Conservation (phyloP, 148 eudicot species). For the Nepenthes gracilis region DNA sequence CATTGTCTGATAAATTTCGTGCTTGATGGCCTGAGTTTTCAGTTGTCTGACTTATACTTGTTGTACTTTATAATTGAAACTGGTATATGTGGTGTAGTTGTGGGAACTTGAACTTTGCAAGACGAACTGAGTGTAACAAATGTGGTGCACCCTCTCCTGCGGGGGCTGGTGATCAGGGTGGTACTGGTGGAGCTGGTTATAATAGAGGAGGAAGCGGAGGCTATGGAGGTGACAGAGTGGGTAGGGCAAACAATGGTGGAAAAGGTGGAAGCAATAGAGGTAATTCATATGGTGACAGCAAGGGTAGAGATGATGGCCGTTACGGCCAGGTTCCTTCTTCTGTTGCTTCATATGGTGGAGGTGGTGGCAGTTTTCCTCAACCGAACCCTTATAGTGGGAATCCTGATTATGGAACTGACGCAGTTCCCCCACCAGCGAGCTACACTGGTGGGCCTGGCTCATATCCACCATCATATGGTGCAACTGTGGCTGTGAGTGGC, state of each 20-base stretch:
- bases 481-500: conserved; percentile 18
- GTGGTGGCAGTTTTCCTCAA: conserved; percentile 42
- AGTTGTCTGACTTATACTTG: neutral
- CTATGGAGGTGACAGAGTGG: conserved; percentile 40
- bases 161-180: conserved; percentile 32
- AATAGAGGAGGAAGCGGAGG: conserved; percentile 48
- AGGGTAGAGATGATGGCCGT: conserved; percentile 49
- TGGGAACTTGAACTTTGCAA: conserved; percentile 89
- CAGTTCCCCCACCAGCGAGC: conserved; percentile 86
- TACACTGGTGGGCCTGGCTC: conserved; percentile 70
- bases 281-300: conserved; percentile 49
- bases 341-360: conserved; percentile 45
- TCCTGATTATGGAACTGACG: conserved; percentile 55
- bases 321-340: conserved; percentile 47
- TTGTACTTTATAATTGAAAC: conserved; percentile 10
- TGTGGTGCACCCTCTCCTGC: conserved; percentile 68
- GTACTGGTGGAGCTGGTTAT: conserved; percentile 31
- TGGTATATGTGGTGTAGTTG: conserved; percentile 43
- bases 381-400: conserved; percentile 40
- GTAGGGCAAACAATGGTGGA: conserved; percentile 37
- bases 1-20: neutral
- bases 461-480: conserved; percentile 71
- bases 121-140: conserved; percentile 83
- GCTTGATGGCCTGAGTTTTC: neutral
- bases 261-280: conserved; percentile 43